Conservation (phyloP, 768 basidiomycete species). For the Leccinellum luteum region DNA sequence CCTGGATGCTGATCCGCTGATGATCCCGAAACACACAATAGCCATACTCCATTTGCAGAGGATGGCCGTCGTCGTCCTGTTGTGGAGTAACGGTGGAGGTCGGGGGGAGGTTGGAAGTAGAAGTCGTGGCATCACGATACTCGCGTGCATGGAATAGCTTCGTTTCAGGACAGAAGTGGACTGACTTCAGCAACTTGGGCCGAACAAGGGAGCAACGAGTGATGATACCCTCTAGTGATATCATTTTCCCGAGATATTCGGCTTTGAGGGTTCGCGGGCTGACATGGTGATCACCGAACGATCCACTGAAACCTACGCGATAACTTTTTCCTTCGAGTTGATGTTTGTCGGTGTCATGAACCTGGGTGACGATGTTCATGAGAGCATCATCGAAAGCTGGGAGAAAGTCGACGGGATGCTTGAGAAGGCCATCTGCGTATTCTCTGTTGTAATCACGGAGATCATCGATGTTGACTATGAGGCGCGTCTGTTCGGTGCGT, state of each 20-base stretch:
- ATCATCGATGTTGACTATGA: conserved; percentile 95
- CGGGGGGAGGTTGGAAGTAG: conserved; percentile 82
- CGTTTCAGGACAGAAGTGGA: conserved; percentile 93
- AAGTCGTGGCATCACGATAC: conserved; percentile 91
- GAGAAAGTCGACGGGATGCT: conserved; percentile 81
- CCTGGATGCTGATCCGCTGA: conserved; percentile 97
- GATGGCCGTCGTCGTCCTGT: conserved; percentile 85
- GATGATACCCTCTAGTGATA: conserved; percentile 96
- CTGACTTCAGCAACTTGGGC: conserved; percentile 96
- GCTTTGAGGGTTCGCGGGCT: conserved; percentile 90
- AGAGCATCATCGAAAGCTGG: conserved; percentile 91
- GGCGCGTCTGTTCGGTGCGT: conserved; percentile 76
- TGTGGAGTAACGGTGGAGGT: conserved; percentile 86
- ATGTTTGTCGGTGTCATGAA: conserved; percentile 79
- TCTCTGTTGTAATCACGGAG: conserved; percentile 89
- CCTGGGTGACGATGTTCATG: conserved; percentile 63
- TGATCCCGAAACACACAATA: conserved; percentile 91
- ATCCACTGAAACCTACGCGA: conserved; percentile 89
- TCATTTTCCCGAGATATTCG: conserved; percentile 91
- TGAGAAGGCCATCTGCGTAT: conserved; percentile 83
- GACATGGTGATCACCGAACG: conserved; percentile 97
- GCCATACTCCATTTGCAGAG: conserved; percentile 90
- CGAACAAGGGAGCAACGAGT: conserved; percentile 97
- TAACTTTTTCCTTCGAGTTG: conserved; percentile 77
- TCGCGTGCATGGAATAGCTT: conserved; percentile 79